phyloP scores from a whole-genome alignment of 257 asterid genomes.

The Penstemon davidsonii region DNA sequence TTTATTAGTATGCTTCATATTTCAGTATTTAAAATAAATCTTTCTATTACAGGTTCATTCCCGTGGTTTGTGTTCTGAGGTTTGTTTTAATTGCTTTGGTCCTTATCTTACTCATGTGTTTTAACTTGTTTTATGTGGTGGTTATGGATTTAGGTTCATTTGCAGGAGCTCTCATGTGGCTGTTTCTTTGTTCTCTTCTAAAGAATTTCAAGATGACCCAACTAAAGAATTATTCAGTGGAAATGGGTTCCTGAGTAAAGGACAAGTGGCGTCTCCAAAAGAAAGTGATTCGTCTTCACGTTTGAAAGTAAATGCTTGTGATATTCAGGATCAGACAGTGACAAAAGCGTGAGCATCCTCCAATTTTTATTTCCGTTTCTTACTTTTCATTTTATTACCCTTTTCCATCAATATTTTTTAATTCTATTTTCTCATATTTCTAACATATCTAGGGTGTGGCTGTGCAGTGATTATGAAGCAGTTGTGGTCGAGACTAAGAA shows the following conservation, averaged over 20 bases:
- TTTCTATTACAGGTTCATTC: too few relatives aligned
- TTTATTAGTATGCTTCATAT: too few relatives aligned
- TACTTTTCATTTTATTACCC: background rate
- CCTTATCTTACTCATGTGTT: too few relatives aligned
- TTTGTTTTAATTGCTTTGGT: too few relatives aligned
- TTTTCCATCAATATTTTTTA: background rate
- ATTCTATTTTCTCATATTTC: conserved; percentile 11
- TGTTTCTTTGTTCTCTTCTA: too few relatives aligned
- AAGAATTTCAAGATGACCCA: too few relatives aligned
- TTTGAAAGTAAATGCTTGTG: conserved; percentile 47
- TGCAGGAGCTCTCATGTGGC: too few relatives aligned
- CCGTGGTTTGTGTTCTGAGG: too few relatives aligned
- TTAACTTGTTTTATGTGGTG: too few relatives aligned
- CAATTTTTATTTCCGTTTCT: conserved; percentile 30
- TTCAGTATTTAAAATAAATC: too few relatives aligned
- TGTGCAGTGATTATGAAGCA: conserved; percentile 40
- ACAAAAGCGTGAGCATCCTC: conserved; percentile 55
- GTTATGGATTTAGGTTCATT: too few relatives aligned
- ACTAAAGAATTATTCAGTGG: conserved; percentile 8
- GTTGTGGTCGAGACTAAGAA: background rate
- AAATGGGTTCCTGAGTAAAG: conserved; percentile 42
- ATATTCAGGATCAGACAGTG: conserved; percentile 45
- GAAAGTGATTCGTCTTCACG: conserved; percentile 49
- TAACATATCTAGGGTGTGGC: conserved; percentile 27
- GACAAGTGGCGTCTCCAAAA: conserved; percentile 41